A percentile compares a stretch with the other conserved stretches of the same genome.
Evolutionary conservation across 2,329 filamentous ascomycete genomes (phyloP).

Genomic region (Podosphaera leucotricha): DNA sequence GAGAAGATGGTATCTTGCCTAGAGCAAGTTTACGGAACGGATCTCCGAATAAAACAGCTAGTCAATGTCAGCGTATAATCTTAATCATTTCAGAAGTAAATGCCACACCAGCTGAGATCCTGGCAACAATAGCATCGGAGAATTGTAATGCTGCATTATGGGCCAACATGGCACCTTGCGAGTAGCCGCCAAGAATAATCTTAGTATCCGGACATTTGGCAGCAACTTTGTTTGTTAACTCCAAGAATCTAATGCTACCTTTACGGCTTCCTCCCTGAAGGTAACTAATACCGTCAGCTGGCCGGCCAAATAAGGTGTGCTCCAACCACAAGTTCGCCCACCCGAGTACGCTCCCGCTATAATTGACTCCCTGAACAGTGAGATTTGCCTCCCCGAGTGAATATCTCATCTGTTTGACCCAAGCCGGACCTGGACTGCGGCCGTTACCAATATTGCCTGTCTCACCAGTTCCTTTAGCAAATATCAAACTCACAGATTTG

Average conservation of each 20-base stretch:
- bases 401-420: not conserved
- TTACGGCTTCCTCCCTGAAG: not conserved
- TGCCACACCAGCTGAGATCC: not conserved
- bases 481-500: conserved; percentile 2
- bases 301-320: not conserved
- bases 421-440: conserved; percentile 1
- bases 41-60: not conserved
- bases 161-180: conserved; percentile 1
- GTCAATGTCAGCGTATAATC: not conserved
- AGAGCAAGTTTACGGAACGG: not conserved
- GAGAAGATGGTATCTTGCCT: not conserved
- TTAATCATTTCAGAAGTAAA: not conserved
- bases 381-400: not conserved
- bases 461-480: conserved; percentile 1
- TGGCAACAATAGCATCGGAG: not conserved
- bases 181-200: not conserved
- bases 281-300: not conserved
- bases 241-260: not conserved
- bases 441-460: conserved; percentile 1
- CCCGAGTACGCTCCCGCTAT: conserved; percentile 1
- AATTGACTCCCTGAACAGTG: conserved; percentile 1
- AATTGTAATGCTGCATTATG: not conserved
- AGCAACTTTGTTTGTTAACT: not conserved
- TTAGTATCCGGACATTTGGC: not conserved
- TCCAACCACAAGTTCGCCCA: not conserved